These are phyloP conservation scores for Septoria petroselini DNA, from an alignment of 2,329 filamentous ascomycete species.

Conservation along the genomic window DNA sequence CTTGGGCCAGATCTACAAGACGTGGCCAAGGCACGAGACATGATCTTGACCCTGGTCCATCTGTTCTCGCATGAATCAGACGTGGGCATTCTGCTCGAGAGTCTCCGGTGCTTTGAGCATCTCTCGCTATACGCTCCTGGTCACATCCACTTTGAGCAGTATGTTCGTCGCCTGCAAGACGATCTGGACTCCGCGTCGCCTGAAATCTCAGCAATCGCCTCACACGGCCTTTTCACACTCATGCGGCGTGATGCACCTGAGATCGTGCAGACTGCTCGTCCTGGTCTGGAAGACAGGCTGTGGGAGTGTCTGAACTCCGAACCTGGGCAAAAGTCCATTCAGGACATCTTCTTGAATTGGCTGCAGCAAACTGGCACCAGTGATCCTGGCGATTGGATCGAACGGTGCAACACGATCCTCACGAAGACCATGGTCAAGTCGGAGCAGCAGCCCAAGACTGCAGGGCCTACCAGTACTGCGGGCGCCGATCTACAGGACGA, in stretches of 20 bases:
- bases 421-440: constrained; percentile 76
- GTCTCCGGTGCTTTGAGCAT: constrained; percentile 82
- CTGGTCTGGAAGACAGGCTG: constrained; percentile 81
- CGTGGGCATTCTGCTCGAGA: constrained; percentile 67
- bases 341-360: constrained; percentile 88
- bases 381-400: constrained; percentile 81
- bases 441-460: constrained; percentile 48
- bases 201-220: constrained; percentile 73
- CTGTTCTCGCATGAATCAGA: constrained; percentile 73
- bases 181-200: constrained; percentile 68
- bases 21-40: constrained; percentile 81
- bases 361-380: constrained; percentile 80
- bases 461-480: constrained; percentile 47
- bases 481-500: constrained; percentile 87
- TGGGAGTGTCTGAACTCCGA: constrained; percentile 83
- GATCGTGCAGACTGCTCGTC: constrained; percentile 71
- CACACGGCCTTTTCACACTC: constrained; percentile 86
- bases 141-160: constrained; percentile 77
- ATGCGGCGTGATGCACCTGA: constrained; percentile 90
- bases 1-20: constrained; percentile 94
- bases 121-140: constrained; percentile 87
- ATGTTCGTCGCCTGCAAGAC: constrained; percentile 77
- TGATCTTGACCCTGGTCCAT: constrained; percentile 81
- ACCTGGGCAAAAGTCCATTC: constrained; percentile 74
- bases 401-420: constrained; percentile 81